Conservation (phyloP, 2,329 filamentous ascomycete genomes). For the Alternaria novae-zelandiae region DNA sequence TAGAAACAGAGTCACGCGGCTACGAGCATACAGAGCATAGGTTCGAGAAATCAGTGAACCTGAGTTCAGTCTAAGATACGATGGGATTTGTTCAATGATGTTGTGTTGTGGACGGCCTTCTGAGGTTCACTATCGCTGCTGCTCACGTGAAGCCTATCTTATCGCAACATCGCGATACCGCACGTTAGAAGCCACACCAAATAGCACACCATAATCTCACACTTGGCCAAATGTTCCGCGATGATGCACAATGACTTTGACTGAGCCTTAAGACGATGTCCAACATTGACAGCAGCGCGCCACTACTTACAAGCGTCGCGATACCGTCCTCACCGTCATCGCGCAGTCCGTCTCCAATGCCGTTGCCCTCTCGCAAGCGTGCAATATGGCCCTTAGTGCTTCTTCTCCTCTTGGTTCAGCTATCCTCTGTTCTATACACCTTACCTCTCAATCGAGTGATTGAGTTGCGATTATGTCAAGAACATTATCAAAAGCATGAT, state of each 20-base stretch:
- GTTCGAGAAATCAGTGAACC: not conserved
- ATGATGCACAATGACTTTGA: not conserved
- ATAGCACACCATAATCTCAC: not conserved
- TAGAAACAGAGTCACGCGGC: not conserved
- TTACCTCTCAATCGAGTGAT: slow-evolving; percentile 48
- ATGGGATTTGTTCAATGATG: not conserved
- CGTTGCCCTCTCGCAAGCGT: not conserved
- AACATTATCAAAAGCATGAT: slow-evolving; percentile 56
- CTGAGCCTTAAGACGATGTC: not conserved
- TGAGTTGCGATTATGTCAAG: slow-evolving; percentile 52
- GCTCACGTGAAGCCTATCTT: slow-evolving; percentile 15
- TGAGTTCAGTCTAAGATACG: not conserved
- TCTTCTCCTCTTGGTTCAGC: slow-evolving; percentile 42
- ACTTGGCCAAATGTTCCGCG: not conserved
- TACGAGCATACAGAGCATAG: not conserved
- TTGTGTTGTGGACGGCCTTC: not conserved
- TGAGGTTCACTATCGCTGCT: not conserved
- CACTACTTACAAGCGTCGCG: slow-evolving; percentile 11
- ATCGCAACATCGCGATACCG: slow-evolving; percentile 3
- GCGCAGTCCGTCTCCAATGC: slow-evolving; percentile 11
- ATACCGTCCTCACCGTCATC: slow-evolving; percentile 1
- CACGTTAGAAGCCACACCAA: not conserved
- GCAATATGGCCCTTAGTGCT: slow-evolving; percentile 38
- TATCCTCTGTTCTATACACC: slow-evolving; percentile 43
- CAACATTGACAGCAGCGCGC: slow-evolving; percentile 4